Percentiles rank a stretch among this genome's conserved stretches.
Conservation (phyloP, 164 flowering plant species). For the Nymphaea thermarum region DNA sequence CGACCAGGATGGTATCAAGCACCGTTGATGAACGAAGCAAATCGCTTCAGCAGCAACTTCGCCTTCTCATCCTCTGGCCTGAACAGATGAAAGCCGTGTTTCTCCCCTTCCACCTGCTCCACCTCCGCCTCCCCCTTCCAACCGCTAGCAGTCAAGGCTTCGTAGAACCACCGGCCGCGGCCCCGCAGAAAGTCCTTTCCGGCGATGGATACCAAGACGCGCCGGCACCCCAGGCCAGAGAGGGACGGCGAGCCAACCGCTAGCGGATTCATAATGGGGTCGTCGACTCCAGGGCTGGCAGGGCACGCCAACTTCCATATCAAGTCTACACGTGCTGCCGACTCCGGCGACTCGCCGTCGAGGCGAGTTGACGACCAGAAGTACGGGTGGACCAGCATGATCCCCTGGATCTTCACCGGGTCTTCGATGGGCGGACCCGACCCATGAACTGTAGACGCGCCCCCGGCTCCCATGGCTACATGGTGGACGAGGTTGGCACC, state of each 20-base stretch:
- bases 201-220: constrained; percentile 9
- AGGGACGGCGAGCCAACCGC: constrained; percentile 27
- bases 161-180: too few species aligned
- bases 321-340: constrained; percentile 14
- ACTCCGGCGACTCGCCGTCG: constrained; percentile 1
- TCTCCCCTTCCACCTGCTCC: too few species aligned
- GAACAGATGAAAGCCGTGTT: too few species aligned
- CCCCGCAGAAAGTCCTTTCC: too few species aligned
- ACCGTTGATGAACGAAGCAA: constrained; percentile 23
- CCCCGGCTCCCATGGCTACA: not conserved
- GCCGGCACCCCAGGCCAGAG: constrained; percentile 21
- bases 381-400: constrained; percentile 14
- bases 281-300: constrained; percentile 31
- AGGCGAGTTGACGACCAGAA: constrained; percentile 7
- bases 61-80: constrained; percentile 18
- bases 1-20: not conserved
- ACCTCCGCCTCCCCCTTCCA: too few species aligned
- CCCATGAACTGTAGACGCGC: not conserved
- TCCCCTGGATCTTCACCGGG: constrained; percentile 5
- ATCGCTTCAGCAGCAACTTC: constrained; percentile 13
- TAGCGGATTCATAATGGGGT: constrained; percentile 47
- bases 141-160: too few species aligned
- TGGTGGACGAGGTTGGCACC: constrained; percentile 1
- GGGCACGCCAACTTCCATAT: constrained; percentile 40
- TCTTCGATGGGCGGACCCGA: not conserved